phyloP scores from a whole-genome alignment of 2,329 filamentous ascomycete species.

The Neospermospora avenae region DNA sequence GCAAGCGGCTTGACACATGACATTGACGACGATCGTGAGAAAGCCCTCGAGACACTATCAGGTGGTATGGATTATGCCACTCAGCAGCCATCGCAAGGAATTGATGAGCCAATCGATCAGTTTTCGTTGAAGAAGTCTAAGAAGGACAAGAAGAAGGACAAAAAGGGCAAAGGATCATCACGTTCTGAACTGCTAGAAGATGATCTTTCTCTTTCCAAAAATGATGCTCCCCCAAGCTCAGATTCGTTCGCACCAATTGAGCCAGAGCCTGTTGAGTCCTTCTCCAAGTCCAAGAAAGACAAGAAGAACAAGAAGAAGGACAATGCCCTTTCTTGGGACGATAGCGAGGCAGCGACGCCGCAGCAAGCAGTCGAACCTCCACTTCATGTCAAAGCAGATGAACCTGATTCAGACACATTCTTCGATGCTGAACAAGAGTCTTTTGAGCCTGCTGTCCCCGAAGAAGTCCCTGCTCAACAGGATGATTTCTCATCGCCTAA shows the following conservation, averaged over 20 bases:
- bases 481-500: slow-evolving; percentile 5
- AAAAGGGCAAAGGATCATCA: slow-evolving; percentile 8
- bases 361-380: background rate
- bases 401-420: slow-evolving; percentile 1
- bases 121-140: slow-evolving; percentile 33
- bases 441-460: background rate
- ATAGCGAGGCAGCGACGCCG: background rate
- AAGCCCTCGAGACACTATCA: slow-evolving; percentile 19
- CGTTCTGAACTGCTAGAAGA: slow-evolving; percentile 7
- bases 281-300: slow-evolving; percentile 18
- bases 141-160: slow-evolving; percentile 42
- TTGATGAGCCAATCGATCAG: slow-evolving; percentile 20
- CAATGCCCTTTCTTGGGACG: slow-evolving; percentile 12
- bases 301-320: slow-evolving; percentile 31
- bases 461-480: background rate
- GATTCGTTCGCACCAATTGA: background rate
- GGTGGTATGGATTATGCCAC: slow-evolving; percentile 4
- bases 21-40: slow-evolving; percentile 15
- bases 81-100: background rate
- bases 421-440: background rate
- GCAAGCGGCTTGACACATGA: slow-evolving; percentile 3
- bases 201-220: background rate
- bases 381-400: background rate
- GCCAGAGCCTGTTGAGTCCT: slow-evolving; percentile 1
- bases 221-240: background rate